A percentile compares a stretch with the other conserved stretches of the same genome.
Evolutionary conservation across 768 basidiomycete species (phyloP).

Genomic region (Mycena indigotica): DNA sequence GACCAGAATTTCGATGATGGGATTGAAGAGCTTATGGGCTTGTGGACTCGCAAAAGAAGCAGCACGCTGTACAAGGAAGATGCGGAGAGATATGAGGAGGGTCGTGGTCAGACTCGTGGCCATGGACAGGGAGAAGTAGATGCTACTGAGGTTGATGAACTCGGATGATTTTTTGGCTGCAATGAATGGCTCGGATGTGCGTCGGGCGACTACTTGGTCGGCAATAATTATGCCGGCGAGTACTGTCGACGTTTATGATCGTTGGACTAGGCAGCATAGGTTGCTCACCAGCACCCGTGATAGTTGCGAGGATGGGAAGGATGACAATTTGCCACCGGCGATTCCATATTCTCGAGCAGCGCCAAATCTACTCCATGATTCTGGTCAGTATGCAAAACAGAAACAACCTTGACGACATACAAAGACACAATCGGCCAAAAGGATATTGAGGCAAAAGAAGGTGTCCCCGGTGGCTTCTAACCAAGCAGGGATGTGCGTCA

Average conservation of each 20-base stretch:
- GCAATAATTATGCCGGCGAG: conserved; percentile 4
- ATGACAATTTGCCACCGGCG: conserved; percentile 6
- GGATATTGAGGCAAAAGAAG: conserved; percentile 11
- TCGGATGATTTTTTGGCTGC: conserved; percentile 4
- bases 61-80: conserved; percentile 5
- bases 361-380: conserved; percentile 6
- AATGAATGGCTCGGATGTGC: conserved; percentile 3
- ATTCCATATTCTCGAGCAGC: conserved; percentile 11
- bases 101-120: conserved; percentile 9
- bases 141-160: conserved; percentile 5
- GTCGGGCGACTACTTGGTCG: background rate
- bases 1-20: conserved; percentile 10
- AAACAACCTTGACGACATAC: background rate
- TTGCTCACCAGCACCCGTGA: conserved; percentile 1
- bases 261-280: background rate
- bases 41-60: background rate
- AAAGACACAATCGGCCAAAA: conserved; percentile 9
- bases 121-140: conserved; percentile 13
- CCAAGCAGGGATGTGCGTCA: conserved; percentile 7
- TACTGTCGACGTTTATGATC: background rate
- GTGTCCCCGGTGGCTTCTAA: conserved; percentile 4
- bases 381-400: background rate
- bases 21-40: background rate
- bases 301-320: conserved; percentile 7
- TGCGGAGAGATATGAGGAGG: conserved; percentile 4